Conservation (phyloP, 1,139 yeast species). For the Cylindricascospora bacillispora region DNA sequence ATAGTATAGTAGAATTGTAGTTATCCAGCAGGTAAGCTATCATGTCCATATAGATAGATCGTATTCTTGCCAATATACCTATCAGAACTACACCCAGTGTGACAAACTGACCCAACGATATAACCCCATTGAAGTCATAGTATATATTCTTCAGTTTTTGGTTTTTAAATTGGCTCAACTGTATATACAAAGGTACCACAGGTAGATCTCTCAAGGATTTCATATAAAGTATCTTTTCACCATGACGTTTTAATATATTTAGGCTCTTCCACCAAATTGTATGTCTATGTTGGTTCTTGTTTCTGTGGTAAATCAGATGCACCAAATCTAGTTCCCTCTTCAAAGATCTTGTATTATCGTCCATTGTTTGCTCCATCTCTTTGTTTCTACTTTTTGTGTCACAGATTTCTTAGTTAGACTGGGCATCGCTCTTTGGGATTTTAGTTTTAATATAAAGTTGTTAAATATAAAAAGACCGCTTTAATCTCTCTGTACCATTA, state of each 20-base stretch:
- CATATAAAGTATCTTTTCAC: slow-evolving; percentile 31
- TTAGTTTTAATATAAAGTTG: too few relatives aligned
- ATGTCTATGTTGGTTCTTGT: slow-evolving; percentile 63
- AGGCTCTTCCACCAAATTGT: slow-evolving; percentile 68
- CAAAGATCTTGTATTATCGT: too few relatives aligned
- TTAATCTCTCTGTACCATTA: too few relatives aligned
- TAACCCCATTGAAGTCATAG: slow-evolving; percentile 50
- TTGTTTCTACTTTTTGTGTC: too few relatives aligned
- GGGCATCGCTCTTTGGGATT: too few relatives aligned
- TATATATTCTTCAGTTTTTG: slow-evolving; percentile 21
- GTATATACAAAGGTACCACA: slow-evolving; percentile 1
- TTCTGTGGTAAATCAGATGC: slow-evolving; percentile 55
- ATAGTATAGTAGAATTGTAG: too few relatives aligned
- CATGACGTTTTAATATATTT: slow-evolving; percentile 47
- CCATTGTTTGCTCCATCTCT: too few relatives aligned
- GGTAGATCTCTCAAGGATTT: slow-evolving; percentile 1
- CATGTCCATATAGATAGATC: too few relatives aligned
- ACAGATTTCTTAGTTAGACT: too few relatives aligned
- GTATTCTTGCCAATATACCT: slow-evolving; percentile 42
- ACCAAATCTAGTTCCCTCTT: slow-evolving; percentile 25
- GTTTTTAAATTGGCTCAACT: slow-evolving; percentile 1
- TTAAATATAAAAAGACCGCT: too few relatives aligned
- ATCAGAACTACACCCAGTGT: slow-evolving; percentile 60
- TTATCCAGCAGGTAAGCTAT: too few relatives aligned
- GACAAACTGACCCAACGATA: slow-evolving; percentile 69